Percentiles rank a stretch among this genome's conserved stretches.
Evolutionary conservation across 768 basidiomycete species (phyloP).

Genomic region (Leccinum aurantiacum): DNA sequence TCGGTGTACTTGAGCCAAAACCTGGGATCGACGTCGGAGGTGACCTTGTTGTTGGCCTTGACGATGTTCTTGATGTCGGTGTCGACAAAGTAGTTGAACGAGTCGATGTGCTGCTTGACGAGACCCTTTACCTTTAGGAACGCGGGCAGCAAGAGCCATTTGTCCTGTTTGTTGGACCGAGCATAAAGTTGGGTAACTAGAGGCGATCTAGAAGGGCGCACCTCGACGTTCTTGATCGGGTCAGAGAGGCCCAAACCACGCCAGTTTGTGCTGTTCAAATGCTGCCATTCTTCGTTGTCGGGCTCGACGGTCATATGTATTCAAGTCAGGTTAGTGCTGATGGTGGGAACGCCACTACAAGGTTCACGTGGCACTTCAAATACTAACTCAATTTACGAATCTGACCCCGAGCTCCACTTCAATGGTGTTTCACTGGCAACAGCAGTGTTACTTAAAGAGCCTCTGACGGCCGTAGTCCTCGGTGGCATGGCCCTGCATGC

Average conservation of each 20-base stretch:
- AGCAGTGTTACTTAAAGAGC: too few relatives aligned
- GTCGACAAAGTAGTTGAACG: conserved; percentile 98
- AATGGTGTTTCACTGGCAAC: too few relatives aligned
- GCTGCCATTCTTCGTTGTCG: conserved; percentile 57
- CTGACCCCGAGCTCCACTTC: too few relatives aligned
- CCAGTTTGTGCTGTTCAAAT: conserved; percentile 58
- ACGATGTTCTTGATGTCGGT: conserved; percentile 97
- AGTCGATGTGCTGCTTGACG: conserved; percentile 98
- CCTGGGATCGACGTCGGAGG: conserved; percentile 93
- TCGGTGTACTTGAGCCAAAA: conserved; percentile 98
- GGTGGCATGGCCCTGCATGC: too few relatives aligned
- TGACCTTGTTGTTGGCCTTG: conserved; percentile 89
- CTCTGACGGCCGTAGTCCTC: too few relatives aligned
- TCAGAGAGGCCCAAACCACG: conserved; percentile 81
- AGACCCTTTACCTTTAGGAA: conserved; percentile 97
- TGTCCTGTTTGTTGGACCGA: conserved; percentile 66
- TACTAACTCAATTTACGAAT: too few relatives aligned
- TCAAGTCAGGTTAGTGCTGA: too few relatives aligned
- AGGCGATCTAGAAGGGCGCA: conserved; percentile 36
- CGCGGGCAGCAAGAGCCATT: conserved; percentile 96
- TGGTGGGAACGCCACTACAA: too few relatives aligned
- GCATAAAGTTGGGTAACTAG: conserved; percentile 4
- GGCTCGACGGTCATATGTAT: conserved; percentile 10
- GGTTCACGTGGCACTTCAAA: too few relatives aligned
- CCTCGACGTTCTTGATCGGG: conserved; percentile 89